A percentile compares a stretch with the other conserved stretches of the same genome.
Conservation (phyloP, 306 rosid genomes). For the Cucurbita argyrosperma region DNA sequence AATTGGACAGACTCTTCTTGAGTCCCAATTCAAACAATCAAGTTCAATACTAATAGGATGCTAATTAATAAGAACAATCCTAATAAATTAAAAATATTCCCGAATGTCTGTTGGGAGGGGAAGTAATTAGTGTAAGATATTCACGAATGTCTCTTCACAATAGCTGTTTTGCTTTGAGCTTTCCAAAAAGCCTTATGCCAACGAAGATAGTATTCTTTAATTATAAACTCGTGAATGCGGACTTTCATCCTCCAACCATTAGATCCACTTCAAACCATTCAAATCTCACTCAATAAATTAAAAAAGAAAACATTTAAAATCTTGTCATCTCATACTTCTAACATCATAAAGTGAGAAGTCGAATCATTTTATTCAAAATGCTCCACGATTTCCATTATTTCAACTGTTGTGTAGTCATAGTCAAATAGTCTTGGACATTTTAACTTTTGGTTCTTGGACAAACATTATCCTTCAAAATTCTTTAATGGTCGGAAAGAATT, state of each 20-base stretch:
- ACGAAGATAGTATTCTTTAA: too few species aligned
- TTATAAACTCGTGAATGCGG: too few species aligned
- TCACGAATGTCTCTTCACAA: too few species aligned
- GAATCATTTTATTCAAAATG: not conserved
- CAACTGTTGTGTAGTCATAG: not conserved
- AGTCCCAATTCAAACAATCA: not conserved
- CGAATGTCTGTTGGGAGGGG: not conserved
- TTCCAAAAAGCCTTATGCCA: too few species aligned
- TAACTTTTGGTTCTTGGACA: not conserved
- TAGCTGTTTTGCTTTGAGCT: too few species aligned
- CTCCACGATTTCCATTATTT: not conserved
- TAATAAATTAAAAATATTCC: not conserved
- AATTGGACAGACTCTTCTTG: not conserved
- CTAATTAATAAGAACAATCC: not conserved
- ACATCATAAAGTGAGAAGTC: not conserved
- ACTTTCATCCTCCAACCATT: not conserved
- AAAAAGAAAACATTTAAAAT: not conserved
- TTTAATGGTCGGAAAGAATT: not conserved
- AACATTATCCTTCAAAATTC: not conserved
- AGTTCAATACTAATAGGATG: not conserved
- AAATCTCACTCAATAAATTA: too few species aligned
- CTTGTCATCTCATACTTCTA: not conserved
- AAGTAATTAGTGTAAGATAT: not conserved
- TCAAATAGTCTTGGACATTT: not conserved
- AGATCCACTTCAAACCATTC: not conserved